Conservation (phyloP, 129 eudicot species). For the Glebionis coronaria region DNA sequence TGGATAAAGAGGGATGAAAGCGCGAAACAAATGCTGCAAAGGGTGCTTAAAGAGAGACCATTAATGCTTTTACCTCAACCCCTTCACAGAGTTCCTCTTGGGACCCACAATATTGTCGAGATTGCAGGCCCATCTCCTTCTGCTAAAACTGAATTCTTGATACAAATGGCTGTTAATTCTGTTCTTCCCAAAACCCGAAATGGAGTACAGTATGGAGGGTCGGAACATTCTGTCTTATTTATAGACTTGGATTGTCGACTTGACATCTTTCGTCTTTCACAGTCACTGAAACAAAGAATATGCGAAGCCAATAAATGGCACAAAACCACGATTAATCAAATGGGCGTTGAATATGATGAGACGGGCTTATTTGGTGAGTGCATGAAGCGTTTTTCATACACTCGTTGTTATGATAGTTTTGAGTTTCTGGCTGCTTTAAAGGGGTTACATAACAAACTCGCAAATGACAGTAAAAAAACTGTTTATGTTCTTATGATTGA, state of each 20-base stretch:
- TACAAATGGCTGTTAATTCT: constrained; percentile 65
- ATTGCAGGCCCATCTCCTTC: constrained; percentile 84
- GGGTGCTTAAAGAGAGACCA: constrained; percentile 52
- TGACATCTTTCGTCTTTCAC: constrained; percentile 61
- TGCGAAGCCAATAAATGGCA: constrained; percentile 28
- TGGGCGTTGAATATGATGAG: constrained; percentile 30
- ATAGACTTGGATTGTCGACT: constrained; percentile 88
- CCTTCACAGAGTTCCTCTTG: constrained; percentile 73
- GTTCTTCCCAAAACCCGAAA: constrained; percentile 79
- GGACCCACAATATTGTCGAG: constrained; percentile 67
- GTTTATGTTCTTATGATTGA: constrained; percentile 71
- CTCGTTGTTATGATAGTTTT: constrained; percentile 74
- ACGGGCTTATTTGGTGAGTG: constrained; percentile 49
- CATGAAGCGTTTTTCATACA: constrained; percentile 65
- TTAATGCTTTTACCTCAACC: constrained; percentile 54
- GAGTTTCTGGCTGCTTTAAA: constrained; percentile 84
- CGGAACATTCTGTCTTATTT: constrained; percentile 59
- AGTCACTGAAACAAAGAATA: constrained; percentile 41
- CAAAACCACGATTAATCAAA: constrained; percentile 9
- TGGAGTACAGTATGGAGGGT: constrained; percentile 72
- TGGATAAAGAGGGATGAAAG: constrained; percentile 65
- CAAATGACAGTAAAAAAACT: constrained; percentile 33
- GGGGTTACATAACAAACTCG: constrained; percentile 56
- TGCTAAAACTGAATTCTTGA: constrained; percentile 70
- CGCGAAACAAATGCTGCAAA: constrained; percentile 51